Conservation (phyloP, 495 filamentous ascomycete genomes). For the Penicillium canariense region DNA sequence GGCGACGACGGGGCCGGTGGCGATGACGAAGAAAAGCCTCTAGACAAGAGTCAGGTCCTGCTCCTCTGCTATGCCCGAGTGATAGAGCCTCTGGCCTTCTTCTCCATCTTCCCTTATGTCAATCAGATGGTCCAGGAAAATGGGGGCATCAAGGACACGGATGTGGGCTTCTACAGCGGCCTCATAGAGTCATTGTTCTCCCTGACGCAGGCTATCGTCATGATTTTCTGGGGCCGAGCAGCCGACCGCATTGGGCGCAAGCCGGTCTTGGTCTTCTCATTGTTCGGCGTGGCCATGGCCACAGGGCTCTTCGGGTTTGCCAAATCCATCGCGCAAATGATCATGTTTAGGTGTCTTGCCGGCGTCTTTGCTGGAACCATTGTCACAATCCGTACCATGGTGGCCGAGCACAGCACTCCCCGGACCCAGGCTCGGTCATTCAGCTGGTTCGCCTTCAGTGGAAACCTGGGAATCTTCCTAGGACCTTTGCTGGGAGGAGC, state of each 20-base stretch:
- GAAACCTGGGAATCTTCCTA: constrained; percentile 67
- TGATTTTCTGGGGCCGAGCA: constrained; percentile 60
- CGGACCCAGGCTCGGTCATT: constrained; percentile 67
- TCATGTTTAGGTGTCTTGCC: constrained; percentile 60
- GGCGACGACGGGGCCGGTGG: not conserved
- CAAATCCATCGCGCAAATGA: constrained; percentile 61
- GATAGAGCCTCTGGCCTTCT: constrained; percentile 74
- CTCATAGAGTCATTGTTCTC: constrained; percentile 72
- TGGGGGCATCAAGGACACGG: constrained; percentile 51
- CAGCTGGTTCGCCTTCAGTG: constrained; percentile 67
- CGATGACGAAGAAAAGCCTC: constrained; percentile 31
- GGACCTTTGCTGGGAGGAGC: constrained; percentile 63
- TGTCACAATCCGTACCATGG: constrained; percentile 68
- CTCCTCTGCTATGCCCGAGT: constrained; percentile 64
- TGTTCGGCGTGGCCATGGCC: constrained; percentile 55
- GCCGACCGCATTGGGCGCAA: constrained; percentile 67
- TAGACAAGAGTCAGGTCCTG: constrained; percentile 59
- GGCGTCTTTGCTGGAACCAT: constrained; percentile 68
- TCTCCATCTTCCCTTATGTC: constrained; percentile 73
- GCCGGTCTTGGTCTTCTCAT: constrained; percentile 61
- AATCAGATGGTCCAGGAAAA: constrained; percentile 65
- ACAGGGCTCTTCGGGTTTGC: constrained; percentile 63
- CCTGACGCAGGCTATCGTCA: constrained; percentile 61
- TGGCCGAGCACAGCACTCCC: constrained; percentile 64
- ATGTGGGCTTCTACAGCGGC: constrained; percentile 71